Conservation (phyloP, 305 asterid species). For the Fraxinus sp. region DNA sequence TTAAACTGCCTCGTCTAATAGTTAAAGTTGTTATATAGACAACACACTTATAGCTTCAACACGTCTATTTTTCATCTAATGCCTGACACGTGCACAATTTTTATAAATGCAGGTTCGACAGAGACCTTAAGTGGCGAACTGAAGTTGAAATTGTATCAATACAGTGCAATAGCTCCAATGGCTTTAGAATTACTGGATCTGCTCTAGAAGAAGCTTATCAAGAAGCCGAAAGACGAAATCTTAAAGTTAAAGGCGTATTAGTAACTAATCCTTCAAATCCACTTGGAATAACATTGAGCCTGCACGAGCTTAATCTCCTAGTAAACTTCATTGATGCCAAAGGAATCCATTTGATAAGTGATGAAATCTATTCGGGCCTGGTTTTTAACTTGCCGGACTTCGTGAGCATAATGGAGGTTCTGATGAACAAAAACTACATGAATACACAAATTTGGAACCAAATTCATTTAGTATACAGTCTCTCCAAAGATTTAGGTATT, state of each 20-base stretch:
- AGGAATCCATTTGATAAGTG: slow-evolving; percentile 69
- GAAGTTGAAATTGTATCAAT: slow-evolving; percentile 83
- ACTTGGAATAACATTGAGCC: slow-evolving; percentile 61
- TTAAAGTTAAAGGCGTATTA: slow-evolving; percentile 72
- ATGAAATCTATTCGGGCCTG: slow-evolving; percentile 84
- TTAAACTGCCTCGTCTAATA: background rate
- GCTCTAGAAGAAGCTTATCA: slow-evolving; percentile 73
- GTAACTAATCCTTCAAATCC: slow-evolving; percentile 94
- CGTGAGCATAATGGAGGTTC: slow-evolving; percentile 66
- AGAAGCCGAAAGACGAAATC: slow-evolving; percentile 52
- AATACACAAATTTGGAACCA: slow-evolving; percentile 49
- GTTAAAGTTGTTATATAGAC: background rate
- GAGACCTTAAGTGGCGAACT: slow-evolving; percentile 92
- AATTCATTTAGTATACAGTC: slow-evolving; percentile 75
- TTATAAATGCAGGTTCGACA: slow-evolving; percentile 65
- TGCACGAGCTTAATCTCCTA: slow-evolving; percentile 53
- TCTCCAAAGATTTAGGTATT: slow-evolving; percentile 82
- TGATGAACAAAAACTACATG: slow-evolving; percentile 25
- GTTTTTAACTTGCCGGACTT: slow-evolving; percentile 62
- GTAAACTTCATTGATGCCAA: slow-evolving; percentile 51
- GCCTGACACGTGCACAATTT: background rate
- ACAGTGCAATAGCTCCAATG: slow-evolving; percentile 62
- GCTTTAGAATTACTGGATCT: slow-evolving; percentile 62
- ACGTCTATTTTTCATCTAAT: background rate
- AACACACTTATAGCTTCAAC: background rate